Evolutionary conservation across 306 rosid genomes (phyloP), one percentile per base, ranked within the genome.

Genomic region (Ormosia semicastrata): DNA sequence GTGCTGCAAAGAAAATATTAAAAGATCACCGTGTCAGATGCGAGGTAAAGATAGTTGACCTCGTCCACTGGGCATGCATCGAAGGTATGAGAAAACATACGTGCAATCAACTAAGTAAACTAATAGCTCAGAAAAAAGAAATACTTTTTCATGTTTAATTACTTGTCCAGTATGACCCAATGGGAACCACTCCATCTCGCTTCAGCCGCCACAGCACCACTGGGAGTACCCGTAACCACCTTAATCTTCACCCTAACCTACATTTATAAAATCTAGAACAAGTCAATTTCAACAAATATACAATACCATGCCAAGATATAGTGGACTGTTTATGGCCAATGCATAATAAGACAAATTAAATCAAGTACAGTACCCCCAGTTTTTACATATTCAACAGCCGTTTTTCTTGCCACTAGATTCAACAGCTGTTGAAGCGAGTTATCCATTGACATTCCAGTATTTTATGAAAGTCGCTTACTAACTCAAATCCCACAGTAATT

Each of bases 101-200:
- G 66, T 58, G 79, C 83, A 79, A 17, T 59, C 69, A 74, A 81
- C 87, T 66, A 65, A 47, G 44, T 6, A 65, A 79, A 77, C 75
- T 73, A 86, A 73, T 75, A 88, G 92, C 91, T 88, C 66, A 60
- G 91, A 89, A 86, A 89, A 89, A 86, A 87, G 90, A 89, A 79
- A 89, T 93, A 89, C 91, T 86, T 93, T 90, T 88, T 84, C 78
- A 76, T 67, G 92, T 74, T 86, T 81, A 90, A 89, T 93, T 95
- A 95, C 99, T 93, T 93, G 96, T 95, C 99, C 93, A 95, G 94
- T 78, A 95, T 81, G 97, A 95, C 96, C 99, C 99, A 95, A 65
- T 89, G 91, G 89, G 90, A 92, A 64, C 94, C 94, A 49, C 87
- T 88, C 85, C 90, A 77, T 89, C 87, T 93, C 66, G 99, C 98